phyloP scores from a whole-genome alignment of 2,329 filamentous ascomycete genomes.

The Fusarium virguliforme region DNA sequence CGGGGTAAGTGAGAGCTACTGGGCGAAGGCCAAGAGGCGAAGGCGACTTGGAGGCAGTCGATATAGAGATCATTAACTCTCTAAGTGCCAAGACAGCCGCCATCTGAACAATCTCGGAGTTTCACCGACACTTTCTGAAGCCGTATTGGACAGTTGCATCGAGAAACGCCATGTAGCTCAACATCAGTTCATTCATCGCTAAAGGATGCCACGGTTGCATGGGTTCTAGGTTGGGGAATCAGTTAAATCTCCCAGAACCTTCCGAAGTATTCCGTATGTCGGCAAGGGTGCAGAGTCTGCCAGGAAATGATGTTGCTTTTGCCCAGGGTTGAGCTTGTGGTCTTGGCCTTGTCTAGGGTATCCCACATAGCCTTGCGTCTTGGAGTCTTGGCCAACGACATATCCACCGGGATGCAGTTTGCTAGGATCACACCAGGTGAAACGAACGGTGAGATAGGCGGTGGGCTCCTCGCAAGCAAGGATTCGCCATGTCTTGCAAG shows the following conservation, averaged over 20 bases:
- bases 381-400: slow-evolving; percentile 15
- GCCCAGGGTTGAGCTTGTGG: slow-evolving; percentile 1
- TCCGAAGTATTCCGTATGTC: slow-evolving; percentile 9
- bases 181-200: slow-evolving; percentile 8
- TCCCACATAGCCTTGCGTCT: slow-evolving; percentile 1
- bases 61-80: background rate
- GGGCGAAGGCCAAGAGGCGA: background rate
- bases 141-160: slow-evolving; percentile 1
- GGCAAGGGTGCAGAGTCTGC: slow-evolving; percentile 2
- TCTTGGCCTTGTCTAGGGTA: slow-evolving; percentile 15
- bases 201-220: slow-evolving; percentile 8
- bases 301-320: slow-evolving; percentile 1
- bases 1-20: slow-evolving; percentile 24
- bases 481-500: slow-evolving; percentile 1
- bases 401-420: slow-evolving; percentile 14
- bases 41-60: background rate
- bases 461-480: background rate
- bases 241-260: slow-evolving; percentile 6
- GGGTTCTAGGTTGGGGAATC: slow-evolving; percentile 4
- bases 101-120: slow-evolving; percentile 4
- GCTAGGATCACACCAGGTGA: background rate
- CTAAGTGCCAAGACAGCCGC: background rate
- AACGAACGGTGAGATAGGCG: background rate
- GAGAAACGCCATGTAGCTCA: slow-evolving; percentile 9
- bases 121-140: background rate